Evolutionary conservation across 2,329 filamentous ascomycete genomes (phyloP).

Genomic region (Pseudogymnoascus sp.): DNA sequence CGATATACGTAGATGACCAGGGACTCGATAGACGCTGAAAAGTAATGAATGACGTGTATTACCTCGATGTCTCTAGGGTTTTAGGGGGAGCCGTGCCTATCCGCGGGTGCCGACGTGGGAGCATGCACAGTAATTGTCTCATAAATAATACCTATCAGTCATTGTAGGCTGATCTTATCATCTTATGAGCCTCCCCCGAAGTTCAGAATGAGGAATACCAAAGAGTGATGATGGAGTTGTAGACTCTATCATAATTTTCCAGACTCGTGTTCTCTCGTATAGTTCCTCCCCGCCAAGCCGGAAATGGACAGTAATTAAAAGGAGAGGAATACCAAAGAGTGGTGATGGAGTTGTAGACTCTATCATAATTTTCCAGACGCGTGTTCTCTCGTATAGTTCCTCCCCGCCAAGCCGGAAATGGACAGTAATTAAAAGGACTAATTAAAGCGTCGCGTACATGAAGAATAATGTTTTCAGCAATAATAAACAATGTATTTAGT

Average conservation of each 20-base stretch:
- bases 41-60: conserved; percentile 2
- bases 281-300: not conserved
- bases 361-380: not conserved
- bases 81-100: not conserved
- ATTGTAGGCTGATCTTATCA: not conserved
- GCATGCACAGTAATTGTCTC: not conserved
- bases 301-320: conserved; percentile 3
- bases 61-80: not conserved
- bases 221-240: not conserved
- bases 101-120: not conserved
- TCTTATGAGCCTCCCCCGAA: not conserved
- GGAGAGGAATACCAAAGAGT: too few relatives aligned
- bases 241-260: not conserved
- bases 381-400: not conserved
- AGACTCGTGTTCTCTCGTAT: not conserved
- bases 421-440: not conserved
- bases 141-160: not conserved
- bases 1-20: conserved; percentile 1
- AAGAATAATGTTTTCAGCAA: conserved; percentile 3
- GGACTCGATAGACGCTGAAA: not conserved
- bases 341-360: not conserved
- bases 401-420: not conserved
- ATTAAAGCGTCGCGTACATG: not conserved
- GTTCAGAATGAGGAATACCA: too few relatives aligned
- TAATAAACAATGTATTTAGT: not conserved